Conservation (phyloP, 257 asterid species). For the Primulina eburnea region DNA sequence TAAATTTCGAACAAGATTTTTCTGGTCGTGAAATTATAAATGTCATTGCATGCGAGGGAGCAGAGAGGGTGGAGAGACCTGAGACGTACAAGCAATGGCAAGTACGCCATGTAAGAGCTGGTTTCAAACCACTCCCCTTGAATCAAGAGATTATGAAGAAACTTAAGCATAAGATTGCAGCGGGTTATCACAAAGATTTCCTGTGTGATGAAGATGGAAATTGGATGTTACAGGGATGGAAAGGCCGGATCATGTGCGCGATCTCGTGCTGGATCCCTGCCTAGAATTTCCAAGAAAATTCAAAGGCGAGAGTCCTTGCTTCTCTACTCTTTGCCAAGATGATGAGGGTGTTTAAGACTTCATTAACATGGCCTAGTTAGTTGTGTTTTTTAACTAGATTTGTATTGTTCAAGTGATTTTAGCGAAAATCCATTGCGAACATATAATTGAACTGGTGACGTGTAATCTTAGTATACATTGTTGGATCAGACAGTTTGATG, state of each 20-base stretch:
- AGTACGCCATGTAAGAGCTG: constrained; percentile 61
- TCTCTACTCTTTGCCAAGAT: neutral
- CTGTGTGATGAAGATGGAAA: constrained; percentile 64
- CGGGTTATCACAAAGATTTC: constrained; percentile 67
- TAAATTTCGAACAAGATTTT: constrained; percentile 69
- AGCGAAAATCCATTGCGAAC: no score
- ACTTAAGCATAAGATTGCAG: constrained; percentile 43
- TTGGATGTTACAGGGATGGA: constrained; percentile 98
- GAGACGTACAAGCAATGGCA: constrained; percentile 97
- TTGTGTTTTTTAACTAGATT: no score
- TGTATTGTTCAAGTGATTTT: neutral
- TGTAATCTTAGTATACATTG: neutral
- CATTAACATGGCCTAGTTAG: neutral
- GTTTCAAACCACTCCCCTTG: constrained; percentile 66
- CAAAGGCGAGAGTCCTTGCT: neutral
- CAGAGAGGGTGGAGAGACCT: constrained; percentile 83
- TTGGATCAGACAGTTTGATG: neutral
- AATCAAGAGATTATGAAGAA: constrained; percentile 45
- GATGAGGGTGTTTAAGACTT: neutral
- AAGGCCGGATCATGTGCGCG: constrained; percentile 69
- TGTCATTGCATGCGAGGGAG: constrained; percentile 84
- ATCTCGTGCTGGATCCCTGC: constrained; percentile 80
- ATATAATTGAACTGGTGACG: neutral
- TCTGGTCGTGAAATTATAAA: constrained; percentile 73
- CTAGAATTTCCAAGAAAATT: constrained; percentile 21